Evolutionary conservation across 305 asterid species (phyloP), one percentile per base, ranked within the genome.

Genomic region (Petunia hybrid): DNA sequence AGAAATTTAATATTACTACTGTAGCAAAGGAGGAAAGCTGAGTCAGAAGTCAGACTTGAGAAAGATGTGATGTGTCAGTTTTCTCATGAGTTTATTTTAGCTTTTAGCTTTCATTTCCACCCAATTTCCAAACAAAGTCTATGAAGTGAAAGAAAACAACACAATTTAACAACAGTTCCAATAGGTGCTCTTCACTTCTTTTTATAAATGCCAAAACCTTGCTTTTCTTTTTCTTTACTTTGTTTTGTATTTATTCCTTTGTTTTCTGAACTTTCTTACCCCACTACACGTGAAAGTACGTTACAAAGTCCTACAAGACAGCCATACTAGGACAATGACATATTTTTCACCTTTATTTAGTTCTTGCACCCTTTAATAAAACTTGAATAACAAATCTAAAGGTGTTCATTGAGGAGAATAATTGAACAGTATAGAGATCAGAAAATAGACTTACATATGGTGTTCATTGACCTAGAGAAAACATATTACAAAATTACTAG

Each of bases 161-260:
- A 51, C 14, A 73, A 73, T 12, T 22, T 71, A 35, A 6, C 42
- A 12, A 13, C 31, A 73, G 78, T 22, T 70, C 9, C 75, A 67
- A 46, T 41, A 38, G 16, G 0, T 42, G 3, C 39, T 55, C 55
- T 69, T 69, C 85, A 63, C 80, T 81, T 78, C 55, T 78, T 78
- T 85, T 39, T 38, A 51, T 70, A 61, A 75, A 56, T 45, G 62
- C 87, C 89, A 85, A 89, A 80, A 8, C 85, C 43, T 51, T 83
- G 74, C 84, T 82, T 84, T 61, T 61, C 40, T 61, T 61, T 61
- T 16, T 59, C 41, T 67, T 67, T 10, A 31, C 41, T 45, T 45
- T 2, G 40, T 12, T 69, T 69, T 70, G 31, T 46, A 10, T 31
- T 12, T 35, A 6, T 81, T 55, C 41, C 8, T 73, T 46, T 66